Percentiles rank a stretch among this genome's conserved stretches.
Conservation (phyloP, 2,329 filamentous ascomycete species). For the Penicillium glabrum region DNA sequence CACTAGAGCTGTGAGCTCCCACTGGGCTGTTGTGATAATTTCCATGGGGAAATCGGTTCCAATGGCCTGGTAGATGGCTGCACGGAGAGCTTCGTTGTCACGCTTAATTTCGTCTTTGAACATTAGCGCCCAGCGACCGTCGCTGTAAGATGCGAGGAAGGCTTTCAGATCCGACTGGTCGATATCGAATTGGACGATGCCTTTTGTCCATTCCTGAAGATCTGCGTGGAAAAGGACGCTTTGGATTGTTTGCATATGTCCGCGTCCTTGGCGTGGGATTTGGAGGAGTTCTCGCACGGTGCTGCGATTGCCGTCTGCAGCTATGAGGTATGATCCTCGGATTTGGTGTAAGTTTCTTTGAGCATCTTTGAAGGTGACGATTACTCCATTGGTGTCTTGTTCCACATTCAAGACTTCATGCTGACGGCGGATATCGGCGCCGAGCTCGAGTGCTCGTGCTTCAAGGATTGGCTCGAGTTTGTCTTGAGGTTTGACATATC, state of each 20-base stretch:
- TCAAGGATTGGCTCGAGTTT: constrained; percentile 42
- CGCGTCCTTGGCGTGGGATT: constrained; percentile 20
- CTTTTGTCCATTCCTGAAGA: constrained; percentile 16
- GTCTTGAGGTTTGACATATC: constrained; percentile 40
- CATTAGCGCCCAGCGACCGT: constrained; percentile 27
- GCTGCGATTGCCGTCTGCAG: constrained; percentile 36
- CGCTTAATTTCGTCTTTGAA: constrained; percentile 24
- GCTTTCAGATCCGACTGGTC: constrained; percentile 18
- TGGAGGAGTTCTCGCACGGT: constrained; percentile 18
- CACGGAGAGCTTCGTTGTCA: constrained; percentile 18
- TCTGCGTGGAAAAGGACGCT: constrained; percentile 24
- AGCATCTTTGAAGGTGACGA: constrained; percentile 19
- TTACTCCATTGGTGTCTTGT: constrained; percentile 28
- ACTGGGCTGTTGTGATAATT: constrained; percentile 35
- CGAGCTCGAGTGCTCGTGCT: constrained; percentile 30
- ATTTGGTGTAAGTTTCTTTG: constrained; percentile 16
- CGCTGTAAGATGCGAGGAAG: constrained; percentile 24
- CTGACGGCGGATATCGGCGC: constrained; percentile 37
- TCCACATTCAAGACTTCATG: constrained; percentile 26
- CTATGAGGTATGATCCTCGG: constrained; percentile 39
- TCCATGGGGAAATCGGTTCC: constrained; percentile 31
- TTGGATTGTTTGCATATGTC: constrained; percentile 21
- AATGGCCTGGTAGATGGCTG: constrained; percentile 28
- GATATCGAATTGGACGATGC: constrained; percentile 22
- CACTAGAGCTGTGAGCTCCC: constrained; percentile 31